These are phyloP conservation scores for Pseudomicrostroma phylloplanum DNA, from an alignment of 1,284 basidiomycete genomes.

Conservation along the genomic window DNA sequence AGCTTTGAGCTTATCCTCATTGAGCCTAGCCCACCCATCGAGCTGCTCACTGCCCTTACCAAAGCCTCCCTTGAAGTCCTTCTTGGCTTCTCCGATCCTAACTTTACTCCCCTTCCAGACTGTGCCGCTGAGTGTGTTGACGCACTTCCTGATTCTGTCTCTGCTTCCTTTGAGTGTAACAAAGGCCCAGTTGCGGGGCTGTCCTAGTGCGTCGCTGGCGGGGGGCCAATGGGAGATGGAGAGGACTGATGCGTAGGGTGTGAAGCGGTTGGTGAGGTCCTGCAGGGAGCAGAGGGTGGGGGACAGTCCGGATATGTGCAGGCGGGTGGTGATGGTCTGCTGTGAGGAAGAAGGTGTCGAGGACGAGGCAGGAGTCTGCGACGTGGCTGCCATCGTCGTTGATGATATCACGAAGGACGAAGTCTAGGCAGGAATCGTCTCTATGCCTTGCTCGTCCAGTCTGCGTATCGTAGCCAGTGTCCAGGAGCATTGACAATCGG, in stretches of 20 bases:
- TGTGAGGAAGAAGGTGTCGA: too few species aligned
- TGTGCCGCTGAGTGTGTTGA: not conserved
- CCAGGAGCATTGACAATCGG: too few species aligned
- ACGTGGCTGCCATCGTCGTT: too few species aligned
- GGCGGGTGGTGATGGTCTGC: not conserved
- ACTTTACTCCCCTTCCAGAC: conserved; percentile 2
- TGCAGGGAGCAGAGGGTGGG: not conserved
- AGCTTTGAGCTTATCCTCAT: too few species aligned
- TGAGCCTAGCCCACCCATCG: not conserved
- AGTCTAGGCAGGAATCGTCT: too few species aligned
- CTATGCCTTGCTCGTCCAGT: too few species aligned
- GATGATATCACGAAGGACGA: too few species aligned
- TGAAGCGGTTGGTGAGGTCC: not conserved
- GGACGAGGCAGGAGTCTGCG: too few species aligned
- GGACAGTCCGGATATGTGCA: not conserved
- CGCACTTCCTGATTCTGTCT: not conserved
- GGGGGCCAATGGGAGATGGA: not conserved
- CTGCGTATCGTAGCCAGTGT: too few species aligned
- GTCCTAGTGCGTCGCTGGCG: not conserved
- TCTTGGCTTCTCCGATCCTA: not conserved
- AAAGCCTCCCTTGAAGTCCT: conserved; percentile 4
- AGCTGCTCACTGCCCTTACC: not conserved
- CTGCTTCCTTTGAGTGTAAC: not conserved
- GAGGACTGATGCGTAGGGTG: not conserved
- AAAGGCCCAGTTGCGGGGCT: not conserved